Base-by-base conservation (phyloP, 495 filamentous ascomycete species). In the Neurospora sp. region DNA sequence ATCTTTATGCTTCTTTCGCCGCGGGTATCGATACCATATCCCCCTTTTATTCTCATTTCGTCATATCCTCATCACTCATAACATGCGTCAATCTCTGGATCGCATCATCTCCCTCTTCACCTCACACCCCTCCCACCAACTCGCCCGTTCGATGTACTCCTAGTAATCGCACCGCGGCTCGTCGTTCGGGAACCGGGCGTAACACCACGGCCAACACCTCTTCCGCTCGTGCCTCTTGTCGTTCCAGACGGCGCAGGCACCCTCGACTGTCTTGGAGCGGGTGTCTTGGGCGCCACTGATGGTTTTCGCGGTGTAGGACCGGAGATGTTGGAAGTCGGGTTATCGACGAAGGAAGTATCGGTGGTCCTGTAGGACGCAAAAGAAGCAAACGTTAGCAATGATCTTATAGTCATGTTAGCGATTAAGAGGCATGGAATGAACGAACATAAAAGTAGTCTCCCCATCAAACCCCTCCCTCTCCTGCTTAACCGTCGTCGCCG, bases 291-390 rank as follows among this genome's bases (percentile, higher is more conserved):
- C 3, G 22, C 53, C 22, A 35, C 22, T 1, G 27, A 61, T 61
- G 53, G 53, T 61, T 61, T 61, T 61, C 53, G 53, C 5, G 53
- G 53, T 18, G 89, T 81, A n/a, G 87, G 83, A 80, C 90, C 93
- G 6, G 90, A 89, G 22, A 61, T 61, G 53, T 61, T 61, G 12
- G 90, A 89, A 41, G 86, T 88, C 2, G 92, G 94, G 78, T 97
- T 91, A 31, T 97, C 94, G 35, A 97, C 89, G 77, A 98, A 99
- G 14, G 93, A 94, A 16, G 94, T 97, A 80, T 98, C 96, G 38
- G 92, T 97, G 37, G 95, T 98, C 85, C 93, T 96, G 75, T 8
- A 75, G 59, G 5, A 69, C 71, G 69, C 75, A 72, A 78, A 77
- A 85, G 61, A 31, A 70, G 39, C 61, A 78, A 72, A 18, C 4